phyloP scores from a whole-genome alignment of 1,139 yeast species.

The Geotrichum histeridarum region DNA sequence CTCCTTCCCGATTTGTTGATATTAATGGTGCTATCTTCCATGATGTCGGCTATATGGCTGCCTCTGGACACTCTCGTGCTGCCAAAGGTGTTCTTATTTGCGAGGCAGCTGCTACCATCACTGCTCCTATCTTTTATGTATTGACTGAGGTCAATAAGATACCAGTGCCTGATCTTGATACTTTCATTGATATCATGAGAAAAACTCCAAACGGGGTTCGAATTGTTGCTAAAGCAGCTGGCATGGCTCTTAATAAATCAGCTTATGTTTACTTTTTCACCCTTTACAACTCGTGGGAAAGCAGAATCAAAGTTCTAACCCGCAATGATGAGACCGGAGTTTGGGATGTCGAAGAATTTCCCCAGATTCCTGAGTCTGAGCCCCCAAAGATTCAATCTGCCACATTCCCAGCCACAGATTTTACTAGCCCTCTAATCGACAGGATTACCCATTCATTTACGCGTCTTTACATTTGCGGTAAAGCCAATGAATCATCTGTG shows the following conservation, averaged over 20 bases:
- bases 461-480: constrained; percentile 50
- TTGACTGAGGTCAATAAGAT: constrained; percentile 71
- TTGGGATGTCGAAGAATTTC: constrained; percentile 72
- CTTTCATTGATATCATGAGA: constrained; percentile 74
- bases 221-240: constrained; percentile 54
- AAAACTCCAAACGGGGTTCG: constrained; percentile 80
- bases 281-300: constrained; percentile 65
- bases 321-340: constrained; percentile 80
- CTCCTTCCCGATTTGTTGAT: constrained; percentile 76
- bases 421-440: constrained; percentile 62
- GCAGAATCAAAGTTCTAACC: constrained; percentile 63
- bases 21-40: constrained; percentile 87
- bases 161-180: constrained; percentile 66
- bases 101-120: constrained; percentile 72
- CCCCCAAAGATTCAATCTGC: constrained; percentile 58
- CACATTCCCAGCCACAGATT: constrained; percentile 36
- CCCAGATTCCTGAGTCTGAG: constrained; percentile 32
- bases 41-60: constrained; percentile 80
- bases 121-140: constrained; percentile 63
- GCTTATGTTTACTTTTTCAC: constrained; percentile 48
- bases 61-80: constrained; percentile 77
- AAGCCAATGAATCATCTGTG: constrained; percentile 57
- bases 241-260: constrained; percentile 22
- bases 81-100: constrained; percentile 78
- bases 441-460: constrained; percentile 49